Percentiles rank a stretch among this genome's conserved stretches.
phyloP scores from a whole-genome alignment of 345 rosid species.

The Eucalyptus microcorys region DNA sequence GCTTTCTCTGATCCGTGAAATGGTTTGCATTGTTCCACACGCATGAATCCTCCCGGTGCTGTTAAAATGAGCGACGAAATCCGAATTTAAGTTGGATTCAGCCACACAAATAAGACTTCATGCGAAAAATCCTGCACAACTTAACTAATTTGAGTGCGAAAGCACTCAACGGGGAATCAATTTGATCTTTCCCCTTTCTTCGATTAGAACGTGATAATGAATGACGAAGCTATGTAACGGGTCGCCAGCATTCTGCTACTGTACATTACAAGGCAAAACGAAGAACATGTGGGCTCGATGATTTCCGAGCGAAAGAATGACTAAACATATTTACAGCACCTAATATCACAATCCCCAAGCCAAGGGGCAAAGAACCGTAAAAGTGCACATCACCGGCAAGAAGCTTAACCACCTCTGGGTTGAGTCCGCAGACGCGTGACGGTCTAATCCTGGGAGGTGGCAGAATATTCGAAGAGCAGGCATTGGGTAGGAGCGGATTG shows the following conservation, averaged over 20 bases:
- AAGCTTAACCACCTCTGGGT: not conserved
- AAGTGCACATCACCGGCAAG: not conserved
- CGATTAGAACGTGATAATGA: not conserved
- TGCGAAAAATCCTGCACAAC: not conserved
- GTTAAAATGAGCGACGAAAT: not conserved
- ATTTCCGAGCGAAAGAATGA: not conserved
- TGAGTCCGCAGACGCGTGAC: not conserved
- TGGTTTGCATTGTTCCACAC: not conserved
- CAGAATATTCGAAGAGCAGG: constrained; percentile 86
- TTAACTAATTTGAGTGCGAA: not conserved
- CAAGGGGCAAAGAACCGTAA: not conserved
- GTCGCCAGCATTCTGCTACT: not conserved
- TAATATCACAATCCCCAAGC: not conserved
- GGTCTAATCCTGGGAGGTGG: constrained; percentile 73
- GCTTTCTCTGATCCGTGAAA: not conserved
- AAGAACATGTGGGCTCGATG: not conserved
- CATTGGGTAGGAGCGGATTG: constrained; percentile 91
- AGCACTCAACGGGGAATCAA: not conserved
- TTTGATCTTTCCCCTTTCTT: not conserved
- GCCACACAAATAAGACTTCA: not conserved
- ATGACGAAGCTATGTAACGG: not conserved
- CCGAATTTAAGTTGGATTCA: not conserved
- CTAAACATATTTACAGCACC: not conserved
- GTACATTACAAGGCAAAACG: not conserved
- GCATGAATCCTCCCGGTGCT: not conserved